A percentile compares a stretch with the other conserved stretches of the same genome.
These are phyloP conservation scores for Tylopilus plumbeoviolaceoides DNA, from an alignment of 768 basidiomycete genomes.

Conservation along the genomic window DNA sequence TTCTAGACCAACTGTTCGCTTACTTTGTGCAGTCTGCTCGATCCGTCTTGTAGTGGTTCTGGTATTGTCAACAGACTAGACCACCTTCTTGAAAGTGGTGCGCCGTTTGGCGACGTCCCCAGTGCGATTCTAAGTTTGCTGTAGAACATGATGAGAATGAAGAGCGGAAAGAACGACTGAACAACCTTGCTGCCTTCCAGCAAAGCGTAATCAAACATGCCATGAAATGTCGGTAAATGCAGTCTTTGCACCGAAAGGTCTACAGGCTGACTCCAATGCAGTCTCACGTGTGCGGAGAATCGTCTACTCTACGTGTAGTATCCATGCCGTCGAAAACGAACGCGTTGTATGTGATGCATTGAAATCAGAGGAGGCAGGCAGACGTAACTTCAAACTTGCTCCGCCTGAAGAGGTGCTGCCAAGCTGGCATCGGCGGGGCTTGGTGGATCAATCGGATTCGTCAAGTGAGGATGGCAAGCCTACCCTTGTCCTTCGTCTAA, in stretches of 20 bases:
- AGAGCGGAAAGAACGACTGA: constrained; percentile 63
- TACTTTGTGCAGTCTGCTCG: constrained; percentile 59
- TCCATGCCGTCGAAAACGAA: constrained; percentile 91
- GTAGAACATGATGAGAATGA: constrained; percentile 57
- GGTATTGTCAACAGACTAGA: constrained; percentile 90
- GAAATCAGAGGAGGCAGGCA: constrained; percentile 60
- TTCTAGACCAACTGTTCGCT: background rate
- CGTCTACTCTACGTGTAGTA: constrained; percentile 97
- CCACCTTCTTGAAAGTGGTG: constrained; percentile 73
- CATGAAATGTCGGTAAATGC: constrained; percentile 72
- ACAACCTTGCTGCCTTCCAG: constrained; percentile 86
- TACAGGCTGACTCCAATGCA: constrained; percentile 29
- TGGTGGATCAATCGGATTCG: constrained; percentile 56
- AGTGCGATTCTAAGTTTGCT: constrained; percentile 2
- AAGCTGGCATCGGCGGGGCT: constrained; percentile 77
- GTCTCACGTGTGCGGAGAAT: constrained; percentile 77
- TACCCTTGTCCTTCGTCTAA: background rate
- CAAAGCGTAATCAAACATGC: constrained; percentile 90
- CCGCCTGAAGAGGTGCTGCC: constrained; percentile 65
- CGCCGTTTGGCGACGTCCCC: constrained; percentile 13
- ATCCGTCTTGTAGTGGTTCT: constrained; percentile 95
- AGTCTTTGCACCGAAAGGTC: background rate
- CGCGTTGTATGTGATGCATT: constrained; percentile 78
- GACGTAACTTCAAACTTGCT: constrained; percentile 65
- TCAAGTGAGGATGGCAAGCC: constrained; percentile 37